Evolutionary conservation across 2,329 filamentous ascomycete species (phyloP).

Genomic region (Hypoxylon sp.): DNA sequence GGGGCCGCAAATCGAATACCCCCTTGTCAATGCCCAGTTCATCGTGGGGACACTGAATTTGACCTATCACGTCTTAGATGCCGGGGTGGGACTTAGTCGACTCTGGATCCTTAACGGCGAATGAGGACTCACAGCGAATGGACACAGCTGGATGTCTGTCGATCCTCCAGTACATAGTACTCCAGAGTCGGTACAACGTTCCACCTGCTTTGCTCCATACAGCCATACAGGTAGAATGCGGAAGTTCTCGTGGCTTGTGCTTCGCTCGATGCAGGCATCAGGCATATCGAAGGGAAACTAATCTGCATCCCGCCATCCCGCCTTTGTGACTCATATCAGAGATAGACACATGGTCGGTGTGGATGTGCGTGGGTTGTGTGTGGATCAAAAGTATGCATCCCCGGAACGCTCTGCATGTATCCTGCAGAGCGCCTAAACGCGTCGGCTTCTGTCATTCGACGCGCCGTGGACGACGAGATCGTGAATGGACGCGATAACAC

Average conservation of each 20-base stretch:
- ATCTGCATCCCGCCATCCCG: slow-evolving; percentile 24
- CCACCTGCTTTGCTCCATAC: slow-evolving; percentile 24
- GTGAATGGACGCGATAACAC: slow-evolving; percentile 43
- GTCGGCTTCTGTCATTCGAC: slow-evolving; percentile 35
- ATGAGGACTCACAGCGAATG: slow-evolving; percentile 44
- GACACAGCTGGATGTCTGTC: slow-evolving; percentile 25
- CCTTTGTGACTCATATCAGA: slow-evolving; percentile 49
- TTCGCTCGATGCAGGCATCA: slow-evolving; percentile 40
- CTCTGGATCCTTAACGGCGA: slow-evolving; percentile 40
- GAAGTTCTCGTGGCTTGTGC: slow-evolving; percentile 17
- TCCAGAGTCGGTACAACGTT: slow-evolving; percentile 35
- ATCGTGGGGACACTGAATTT: slow-evolving; percentile 24
- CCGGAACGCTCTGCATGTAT: slow-evolving; percentile 34
- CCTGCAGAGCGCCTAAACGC: slow-evolving; percentile 43
- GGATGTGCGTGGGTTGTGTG: slow-evolving; percentile 43
- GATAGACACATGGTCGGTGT: slow-evolving; percentile 41
- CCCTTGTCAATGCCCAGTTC: slow-evolving; percentile 19
- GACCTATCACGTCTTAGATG: slow-evolving; percentile 41
- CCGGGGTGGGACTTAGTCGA: slow-evolving; percentile 37
- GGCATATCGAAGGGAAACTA: slow-evolving; percentile 24
- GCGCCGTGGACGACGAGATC: slow-evolving; percentile 29
- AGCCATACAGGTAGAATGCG: slow-evolving; percentile 16
- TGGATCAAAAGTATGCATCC: slow-evolving; percentile 30
- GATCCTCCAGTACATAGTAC: too few species aligned
- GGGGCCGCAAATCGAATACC: not conserved